These are phyloP conservation scores for Pilaira anomala DNA, from an alignment of 192 early-diverging fungal genomes.

Conservation along the genomic window DNA sequence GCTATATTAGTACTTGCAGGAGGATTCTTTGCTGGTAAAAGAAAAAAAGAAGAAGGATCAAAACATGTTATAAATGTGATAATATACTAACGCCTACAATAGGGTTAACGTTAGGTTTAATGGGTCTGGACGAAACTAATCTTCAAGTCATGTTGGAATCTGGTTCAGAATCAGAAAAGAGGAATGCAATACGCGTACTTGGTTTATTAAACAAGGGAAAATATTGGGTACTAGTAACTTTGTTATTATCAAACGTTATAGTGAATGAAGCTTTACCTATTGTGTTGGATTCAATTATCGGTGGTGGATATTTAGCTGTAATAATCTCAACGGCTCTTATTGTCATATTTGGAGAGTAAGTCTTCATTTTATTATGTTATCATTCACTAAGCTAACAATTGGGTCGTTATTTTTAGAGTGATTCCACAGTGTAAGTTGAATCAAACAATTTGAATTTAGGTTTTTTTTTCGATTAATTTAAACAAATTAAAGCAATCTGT, in stretches of 20 bases:
- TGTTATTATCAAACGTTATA: conserved; percentile 90
- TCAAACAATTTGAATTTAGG: neutral
- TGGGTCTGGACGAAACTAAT: conserved; percentile 80
- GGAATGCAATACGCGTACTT: conserved; percentile 63
- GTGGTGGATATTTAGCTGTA: conserved; percentile 80
- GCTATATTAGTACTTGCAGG: conserved; percentile 22
- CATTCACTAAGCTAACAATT: conserved; percentile 3
- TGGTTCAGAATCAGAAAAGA: conserved; percentile 66
- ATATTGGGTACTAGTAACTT: conserved; percentile 92
- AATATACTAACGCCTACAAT: neutral
- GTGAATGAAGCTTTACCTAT: conserved; percentile 94
- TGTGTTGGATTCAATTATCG: conserved; percentile 72
- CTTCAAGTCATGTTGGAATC: conserved; percentile 80
- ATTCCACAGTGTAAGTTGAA: conserved; percentile 67
- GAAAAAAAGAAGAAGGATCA: neutral
- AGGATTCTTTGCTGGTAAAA: conserved; percentile 30
- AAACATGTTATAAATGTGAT: neutral
- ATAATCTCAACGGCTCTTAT: conserved; percentile 85
- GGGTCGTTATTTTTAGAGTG: conserved; percentile 42
- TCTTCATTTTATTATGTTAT: conserved; percentile 13
- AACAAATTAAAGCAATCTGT: conserved; percentile 64
- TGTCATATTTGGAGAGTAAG: conserved; percentile 92
- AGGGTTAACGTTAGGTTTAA: conserved; percentile 40
- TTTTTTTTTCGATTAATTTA: neutral
- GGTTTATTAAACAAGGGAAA: conserved; percentile 46